A percentile compares a stretch with the other conserved stretches of the same genome.
These are phyloP conservation scores for Apiotrichum akiyoshidainum DNA, from an alignment of 1,284 basidiomycete genomes.

Conservation along the genomic window DNA sequence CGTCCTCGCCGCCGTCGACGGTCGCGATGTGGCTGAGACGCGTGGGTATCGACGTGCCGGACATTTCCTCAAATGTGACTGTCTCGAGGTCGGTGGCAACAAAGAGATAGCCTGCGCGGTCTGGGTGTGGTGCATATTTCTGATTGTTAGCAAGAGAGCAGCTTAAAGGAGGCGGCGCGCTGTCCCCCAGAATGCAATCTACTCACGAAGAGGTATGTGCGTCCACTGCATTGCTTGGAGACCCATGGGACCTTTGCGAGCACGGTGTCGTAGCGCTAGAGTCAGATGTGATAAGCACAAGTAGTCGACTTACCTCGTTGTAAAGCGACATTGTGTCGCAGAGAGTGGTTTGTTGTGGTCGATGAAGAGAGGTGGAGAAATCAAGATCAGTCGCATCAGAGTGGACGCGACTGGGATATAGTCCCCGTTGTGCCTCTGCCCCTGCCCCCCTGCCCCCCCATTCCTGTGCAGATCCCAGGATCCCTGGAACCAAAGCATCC, in stretches of 20 bases:
- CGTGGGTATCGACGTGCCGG: conserved; percentile 23
- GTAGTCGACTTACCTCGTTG: conserved; percentile 20
- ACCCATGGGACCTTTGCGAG: conserved; percentile 32
- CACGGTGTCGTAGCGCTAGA: conserved; percentile 23
- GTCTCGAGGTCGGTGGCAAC: conserved; percentile 32
- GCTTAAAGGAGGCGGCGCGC: too few species aligned
- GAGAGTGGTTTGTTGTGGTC: not conserved
- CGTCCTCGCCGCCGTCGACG: conserved; percentile 3
- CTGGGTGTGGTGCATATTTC: conserved; percentile 38
- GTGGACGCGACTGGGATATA: not conserved
- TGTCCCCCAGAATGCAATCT: too few species aligned
- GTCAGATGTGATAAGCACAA: not conserved
- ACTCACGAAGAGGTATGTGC: conserved; percentile 27
- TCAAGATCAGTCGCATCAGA: too few species aligned
- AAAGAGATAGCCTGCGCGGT: conserved; percentile 34
- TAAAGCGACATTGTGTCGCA: conserved; percentile 16
- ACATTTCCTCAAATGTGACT: conserved; percentile 30
- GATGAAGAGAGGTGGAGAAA: not conserved
- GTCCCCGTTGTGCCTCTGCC: too few species aligned
- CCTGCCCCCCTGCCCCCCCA: too few species aligned
- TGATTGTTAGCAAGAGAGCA: conserved; percentile 3
- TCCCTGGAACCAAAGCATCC: too few species aligned
- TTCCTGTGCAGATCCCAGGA: too few species aligned
- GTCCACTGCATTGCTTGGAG: conserved; percentile 16
- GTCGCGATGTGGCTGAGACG: conserved; percentile 18